Base-by-base conservation (phyloP, 371 early-diverging fungal species). In the Actinomortierella ambigua region DNA sequence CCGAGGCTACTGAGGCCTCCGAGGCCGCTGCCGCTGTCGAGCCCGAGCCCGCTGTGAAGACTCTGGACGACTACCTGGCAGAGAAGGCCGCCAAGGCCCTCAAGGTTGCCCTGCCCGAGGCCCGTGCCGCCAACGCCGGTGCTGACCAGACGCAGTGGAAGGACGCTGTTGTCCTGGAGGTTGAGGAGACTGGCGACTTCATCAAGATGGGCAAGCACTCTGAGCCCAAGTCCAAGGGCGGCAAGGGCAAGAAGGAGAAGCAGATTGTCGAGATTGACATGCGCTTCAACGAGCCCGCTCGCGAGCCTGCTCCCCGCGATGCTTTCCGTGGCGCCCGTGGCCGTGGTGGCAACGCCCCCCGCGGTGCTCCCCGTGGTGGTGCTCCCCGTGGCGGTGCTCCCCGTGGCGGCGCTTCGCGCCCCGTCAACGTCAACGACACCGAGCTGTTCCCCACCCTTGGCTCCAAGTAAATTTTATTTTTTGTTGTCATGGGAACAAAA, bases 71-170 rank as follows among this genome's bases (percentile, higher is more conserved):
- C 61, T 95, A 86, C 88, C 69, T 86, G 52, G 85, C 88, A 54
- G 92, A 89, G 69, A 79, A 83, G 82, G 84, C 85, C 44, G 77
- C 80, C 82, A 87, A 85, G 65, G 73, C 71, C 60, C 57, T 78
- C 29, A 63, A 66, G 50, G n/a, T 76, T 28, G 64, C 76, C 22
- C 85, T 85, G 39, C 87, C 87, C 42, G 86, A 86, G 69, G 81
- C 81, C 57, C 89, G 95, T 64, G 83, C 88, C 79, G 88, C 93
- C 69, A 93, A 92, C 87, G 93, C 92, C 68, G 93, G 93, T 40
- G 79, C 78, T 59, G 93, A 91, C 52, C 88, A 90, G 39, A 51
- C 81, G 58, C 83, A 92, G 78, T 93, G 91, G 90, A 89, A 89
- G 85, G 84, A 87, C 80, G 80, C 88, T 53, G 81, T 84, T 69